Base-by-base conservation (phyloP, 2,329 filamentous ascomycete species). In the Cercospora sesami region DNA sequence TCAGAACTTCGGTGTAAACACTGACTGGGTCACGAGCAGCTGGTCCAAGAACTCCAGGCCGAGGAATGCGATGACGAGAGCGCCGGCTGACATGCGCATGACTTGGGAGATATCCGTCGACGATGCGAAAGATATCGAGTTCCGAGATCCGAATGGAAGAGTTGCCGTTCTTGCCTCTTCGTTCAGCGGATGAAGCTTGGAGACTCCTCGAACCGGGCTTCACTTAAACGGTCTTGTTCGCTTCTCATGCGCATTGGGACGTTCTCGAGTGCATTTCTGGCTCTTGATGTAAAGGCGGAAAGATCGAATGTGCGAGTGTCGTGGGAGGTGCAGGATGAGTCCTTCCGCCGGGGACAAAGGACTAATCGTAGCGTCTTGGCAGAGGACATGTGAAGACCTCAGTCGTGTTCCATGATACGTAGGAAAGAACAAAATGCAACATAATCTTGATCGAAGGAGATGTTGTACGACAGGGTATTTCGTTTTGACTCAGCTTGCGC, bases 1-100 rank as follows among this genome's bases (percentile, higher is more conserved):
- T 14, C 2, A 1, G 10, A 59, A 18, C 30, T 31, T 36, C 1
- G 3, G 9, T 0, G 2, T 14, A 3, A 1, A 53, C 0, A 58
- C 62, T 57, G 3, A 64, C 62, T 64, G 62, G 7, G 62, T 64
- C 33, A 64, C 36, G 18, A 64, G 62, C 48, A 64, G 23, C 23
- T 64, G 62, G 8, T 39, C 51, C 30, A 64, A 28, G 21, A 64
- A 58, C 9, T 64, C 62, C 31, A 64, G 10, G 12, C 62, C 62
- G 12, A 64, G 33, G 26, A 64, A 64, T 21, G 62, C 62, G n/a
- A 64, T 58, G 31, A 64, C 62, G 18, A 64, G 48, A 1, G 62
- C 51, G 33, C 62, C 62, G 14, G 62, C 62, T 21, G 62, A 57
- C 48, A 64, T 64, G 48, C 62, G 62, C 62, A 64, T 64, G 12